Percentiles rank a stretch among this genome's conserved stretches.
These are phyloP conservation scores for Centella asiatica DNA, from an alignment of 129 eudicot genomes.

Conservation along the genomic window DNA sequence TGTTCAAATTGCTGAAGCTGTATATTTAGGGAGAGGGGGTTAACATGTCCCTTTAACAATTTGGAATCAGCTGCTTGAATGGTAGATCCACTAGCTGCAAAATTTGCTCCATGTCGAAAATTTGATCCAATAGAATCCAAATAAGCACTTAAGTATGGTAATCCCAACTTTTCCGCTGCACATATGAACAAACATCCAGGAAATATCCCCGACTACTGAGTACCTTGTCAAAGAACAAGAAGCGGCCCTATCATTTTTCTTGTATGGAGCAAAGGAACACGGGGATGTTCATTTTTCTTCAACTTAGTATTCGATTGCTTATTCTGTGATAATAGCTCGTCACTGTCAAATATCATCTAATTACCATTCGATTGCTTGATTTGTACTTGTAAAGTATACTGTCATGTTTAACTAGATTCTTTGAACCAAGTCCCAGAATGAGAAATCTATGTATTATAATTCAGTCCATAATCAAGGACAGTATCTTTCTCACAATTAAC, in stretches of 20 bases:
- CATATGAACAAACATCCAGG: slow-evolving; percentile 3
- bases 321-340: too few relatives aligned
- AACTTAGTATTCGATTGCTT: too few relatives aligned
- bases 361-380: too few relatives aligned
- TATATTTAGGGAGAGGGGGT: slow-evolving; percentile 43
- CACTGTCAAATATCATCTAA: too few relatives aligned
- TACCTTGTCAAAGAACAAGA: not conserved
- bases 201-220: not conserved
- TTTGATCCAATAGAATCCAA: slow-evolving; percentile 42
- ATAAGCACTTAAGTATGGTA: slow-evolving; percentile 51
- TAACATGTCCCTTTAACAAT: slow-evolving; percentile 31
- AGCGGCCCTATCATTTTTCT: not conserved
- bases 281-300: too few relatives aligned
- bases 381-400: too few relatives aligned
- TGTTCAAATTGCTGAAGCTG: slow-evolving; percentile 48
- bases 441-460: too few relatives aligned
- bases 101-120: slow-evolving; percentile 52
- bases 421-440: too few relatives aligned
- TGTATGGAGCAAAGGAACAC: too few relatives aligned
- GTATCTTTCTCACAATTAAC: too few relatives aligned
- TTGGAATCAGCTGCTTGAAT: slow-evolving; percentile 41
- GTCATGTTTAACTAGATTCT: too few relatives aligned
- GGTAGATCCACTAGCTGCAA: slow-evolving; percentile 50
- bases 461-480: too few relatives aligned
- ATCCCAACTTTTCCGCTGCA: slow-evolving; percentile 45